These are phyloP conservation scores for Buddleja alternifolia DNA, from an alignment of 257 asterid genomes.

Conservation along the genomic window DNA sequence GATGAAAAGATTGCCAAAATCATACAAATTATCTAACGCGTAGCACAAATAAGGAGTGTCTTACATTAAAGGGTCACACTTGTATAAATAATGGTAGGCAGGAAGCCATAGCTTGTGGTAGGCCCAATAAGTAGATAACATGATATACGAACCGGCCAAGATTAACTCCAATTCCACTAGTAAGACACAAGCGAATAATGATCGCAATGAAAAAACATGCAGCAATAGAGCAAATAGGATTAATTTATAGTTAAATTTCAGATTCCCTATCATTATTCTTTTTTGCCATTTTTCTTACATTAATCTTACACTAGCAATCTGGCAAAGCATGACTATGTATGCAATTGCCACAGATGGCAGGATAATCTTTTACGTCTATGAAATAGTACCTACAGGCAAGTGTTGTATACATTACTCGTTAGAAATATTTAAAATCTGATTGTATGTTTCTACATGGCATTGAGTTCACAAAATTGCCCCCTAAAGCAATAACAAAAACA, in stretches of 20 bases:
- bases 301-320: slow-evolving; percentile 22
- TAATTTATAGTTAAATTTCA: slow-evolving; percentile 22
- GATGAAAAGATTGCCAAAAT: slow-evolving; percentile 21
- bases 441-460: slow-evolving; percentile 43
- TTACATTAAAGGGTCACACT: neutral
- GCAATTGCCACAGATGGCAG: slow-evolving; percentile 23
- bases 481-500: slow-evolving; percentile 34
- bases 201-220: slow-evolving; percentile 16
- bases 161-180: slow-evolving; percentile 19
- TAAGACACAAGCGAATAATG: neutral
- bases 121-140: slow-evolving; percentile 23
- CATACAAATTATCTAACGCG: slow-evolving; percentile 23
- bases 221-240: neutral
- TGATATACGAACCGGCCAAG: slow-evolving; percentile 5
- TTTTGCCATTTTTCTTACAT: slow-evolving; percentile 14
- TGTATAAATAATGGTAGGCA: slow-evolving; percentile 14
- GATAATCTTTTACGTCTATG: slow-evolving; percentile 3
- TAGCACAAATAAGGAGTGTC: neutral
- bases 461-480: slow-evolving; percentile 40
- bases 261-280: neutral
- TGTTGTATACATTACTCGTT: slow-evolving; percentile 17
- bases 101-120: neutral
- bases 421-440: slow-evolving; percentile 31
- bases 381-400: slow-evolving; percentile 15
- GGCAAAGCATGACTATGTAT: slow-evolving; percentile 10